Percentiles rank a stretch among this genome's conserved stretches.
Evolutionary conservation across 2,329 filamentous ascomycete genomes (phyloP).

Genomic region (Ophiognomonia clavigignenti-juglandacearum): DNA sequence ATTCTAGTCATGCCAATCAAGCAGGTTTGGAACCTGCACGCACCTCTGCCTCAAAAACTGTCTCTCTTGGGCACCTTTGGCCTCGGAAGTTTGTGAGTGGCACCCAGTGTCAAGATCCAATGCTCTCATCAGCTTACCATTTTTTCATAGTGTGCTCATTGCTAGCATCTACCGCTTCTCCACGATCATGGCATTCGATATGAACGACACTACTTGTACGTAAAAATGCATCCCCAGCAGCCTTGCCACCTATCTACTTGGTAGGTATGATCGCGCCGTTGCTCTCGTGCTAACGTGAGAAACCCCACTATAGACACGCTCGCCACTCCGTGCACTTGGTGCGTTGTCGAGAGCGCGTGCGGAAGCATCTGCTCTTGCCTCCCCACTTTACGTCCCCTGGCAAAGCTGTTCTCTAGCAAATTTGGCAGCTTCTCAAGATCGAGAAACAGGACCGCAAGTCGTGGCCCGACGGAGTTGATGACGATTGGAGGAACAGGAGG

Average conservation of each 20-base stretch:
- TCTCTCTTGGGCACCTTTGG: constrained; percentile 10
- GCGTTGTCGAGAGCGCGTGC: constrained; percentile 26
- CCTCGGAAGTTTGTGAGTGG: constrained; percentile 29
- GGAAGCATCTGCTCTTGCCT: constrained; percentile 38
- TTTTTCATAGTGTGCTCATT: constrained; percentile 23
- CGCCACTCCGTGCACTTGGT: constrained; percentile 27
- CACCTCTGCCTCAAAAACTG: constrained; percentile 7
- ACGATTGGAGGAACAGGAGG: constrained; percentile 7
- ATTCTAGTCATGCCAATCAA: constrained; percentile 25
- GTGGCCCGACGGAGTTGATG: constrained; percentile 10
- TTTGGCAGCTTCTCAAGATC: constrained; percentile 13
- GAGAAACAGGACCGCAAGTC: neutral
- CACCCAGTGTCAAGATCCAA: neutral
- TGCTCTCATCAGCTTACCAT: neutral
- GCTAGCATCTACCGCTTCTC: constrained; percentile 23
- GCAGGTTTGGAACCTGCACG: constrained; percentile 18
- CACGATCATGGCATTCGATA: constrained; percentile 25
- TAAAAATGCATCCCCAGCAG: neutral
- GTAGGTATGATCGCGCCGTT: neutral
- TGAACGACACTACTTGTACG: constrained; percentile 21
- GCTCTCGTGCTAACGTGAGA: no score
- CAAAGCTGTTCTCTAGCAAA: constrained; percentile 11
- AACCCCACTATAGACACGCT: constrained; percentile 21
- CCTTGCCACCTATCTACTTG: no score
- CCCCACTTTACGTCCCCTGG: constrained; percentile 34